phyloP scores from a whole-genome alignment of 208 protist species.

The Spongospora subterranea region DNA sequence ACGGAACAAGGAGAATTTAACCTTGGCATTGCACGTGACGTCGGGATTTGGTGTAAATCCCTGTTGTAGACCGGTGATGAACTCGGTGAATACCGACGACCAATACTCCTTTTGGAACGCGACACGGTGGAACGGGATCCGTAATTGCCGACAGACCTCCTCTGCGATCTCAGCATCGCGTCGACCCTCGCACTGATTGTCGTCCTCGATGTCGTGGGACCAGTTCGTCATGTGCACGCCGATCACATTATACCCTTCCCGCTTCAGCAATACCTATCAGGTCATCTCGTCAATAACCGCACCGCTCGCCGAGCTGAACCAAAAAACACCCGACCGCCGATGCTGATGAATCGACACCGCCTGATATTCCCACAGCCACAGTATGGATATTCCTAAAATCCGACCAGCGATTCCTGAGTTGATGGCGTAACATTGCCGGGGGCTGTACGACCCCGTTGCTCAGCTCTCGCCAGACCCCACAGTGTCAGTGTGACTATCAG shows the following conservation, averaged over 20 bases:
- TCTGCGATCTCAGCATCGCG: constrained; percentile 12
- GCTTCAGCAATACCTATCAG: neutral
- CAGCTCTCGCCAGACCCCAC: too few relatives aligned
- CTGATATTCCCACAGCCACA: neutral
- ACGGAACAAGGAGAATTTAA: constrained; percentile 51
- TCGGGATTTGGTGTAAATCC: constrained; percentile 37
- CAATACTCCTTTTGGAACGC: constrained; percentile 7
- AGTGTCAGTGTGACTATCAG: too few relatives aligned
- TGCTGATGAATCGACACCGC: neutral
- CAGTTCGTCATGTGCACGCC: constrained; percentile 52
- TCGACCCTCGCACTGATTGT: neutral
- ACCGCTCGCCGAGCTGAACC: too few relatives aligned
- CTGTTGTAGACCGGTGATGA: neutral
- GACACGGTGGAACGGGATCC: constrained; percentile 30
- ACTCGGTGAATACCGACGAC: constrained; percentile 19
- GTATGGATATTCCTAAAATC: too few relatives aligned
- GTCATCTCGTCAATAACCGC: too few relatives aligned
- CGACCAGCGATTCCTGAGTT: too few relatives aligned
- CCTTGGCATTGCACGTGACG: neutral
- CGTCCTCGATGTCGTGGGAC: constrained; percentile 16
- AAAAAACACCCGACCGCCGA: neutral
- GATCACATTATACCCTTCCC: neutral
- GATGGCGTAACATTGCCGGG: too few relatives aligned
- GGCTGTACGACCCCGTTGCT: too few relatives aligned
- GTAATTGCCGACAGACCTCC: neutral